phyloP scores from a whole-genome alignment of 176 grass and related monocot species.

The Cenchrus americanus region DNA sequence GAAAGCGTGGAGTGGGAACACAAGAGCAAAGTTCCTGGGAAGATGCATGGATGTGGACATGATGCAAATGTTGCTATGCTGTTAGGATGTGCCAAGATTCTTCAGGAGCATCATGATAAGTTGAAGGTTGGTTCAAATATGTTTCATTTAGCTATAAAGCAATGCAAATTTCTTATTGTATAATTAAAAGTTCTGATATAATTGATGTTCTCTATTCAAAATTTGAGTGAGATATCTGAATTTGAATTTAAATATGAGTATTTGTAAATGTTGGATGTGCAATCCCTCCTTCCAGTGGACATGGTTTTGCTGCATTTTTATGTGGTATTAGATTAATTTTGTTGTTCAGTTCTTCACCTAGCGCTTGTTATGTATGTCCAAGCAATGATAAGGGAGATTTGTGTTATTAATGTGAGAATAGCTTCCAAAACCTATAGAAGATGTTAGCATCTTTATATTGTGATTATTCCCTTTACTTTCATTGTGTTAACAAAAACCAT shows the following conservation, averaged over 20 bases:
- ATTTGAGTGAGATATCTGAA: background rate
- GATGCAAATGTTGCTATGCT: conserved; percentile 85
- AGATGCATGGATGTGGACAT: conserved; percentile 97
- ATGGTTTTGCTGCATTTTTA: background rate
- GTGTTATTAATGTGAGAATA: background rate
- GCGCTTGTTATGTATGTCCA: background rate
- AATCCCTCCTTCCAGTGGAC: background rate
- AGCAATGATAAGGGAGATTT: background rate
- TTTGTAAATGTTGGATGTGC: background rate
- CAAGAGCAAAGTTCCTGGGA: conserved; percentile 92
- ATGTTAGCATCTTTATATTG: background rate
- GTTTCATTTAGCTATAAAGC: background rate
- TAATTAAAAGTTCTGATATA: background rate
- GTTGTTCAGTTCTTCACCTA: too few relatives aligned
- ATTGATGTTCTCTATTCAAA: conserved; percentile 14
- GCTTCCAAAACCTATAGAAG: background rate
- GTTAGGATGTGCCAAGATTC: conserved; percentile 84
- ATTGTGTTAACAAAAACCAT: background rate
- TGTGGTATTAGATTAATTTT: conserved; percentile 30
- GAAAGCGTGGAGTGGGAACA: conserved; percentile 95
- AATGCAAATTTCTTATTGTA: background rate
- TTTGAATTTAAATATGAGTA: conserved; percentile 5
- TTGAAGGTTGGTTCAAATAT: conserved; percentile 58
- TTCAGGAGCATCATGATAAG: conserved; percentile 76
- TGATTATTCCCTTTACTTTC: background rate